Conservation (phyloP, 2,329 filamentous ascomycete species). For the Penicillium palitans region DNA sequence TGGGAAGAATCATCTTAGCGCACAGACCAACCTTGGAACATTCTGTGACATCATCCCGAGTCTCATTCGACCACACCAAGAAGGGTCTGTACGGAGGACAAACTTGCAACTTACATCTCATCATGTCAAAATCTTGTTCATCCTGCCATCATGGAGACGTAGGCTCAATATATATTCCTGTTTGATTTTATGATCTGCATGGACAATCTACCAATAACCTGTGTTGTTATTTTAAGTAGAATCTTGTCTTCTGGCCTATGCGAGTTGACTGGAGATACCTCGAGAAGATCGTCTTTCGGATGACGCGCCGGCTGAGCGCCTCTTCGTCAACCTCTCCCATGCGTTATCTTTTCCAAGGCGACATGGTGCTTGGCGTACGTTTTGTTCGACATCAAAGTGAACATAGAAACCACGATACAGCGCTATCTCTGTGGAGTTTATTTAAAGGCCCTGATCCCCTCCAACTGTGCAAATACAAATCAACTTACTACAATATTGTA, state of each 20-base stretch:
- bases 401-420: not conserved
- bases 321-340: slow-evolving; percentile 10
- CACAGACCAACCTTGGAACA: not conserved
- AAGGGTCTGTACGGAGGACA: too few species aligned
- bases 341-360: slow-evolving; percentile 6
- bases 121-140: not conserved
- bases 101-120: not conserved
- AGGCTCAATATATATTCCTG: slow-evolving; percentile 2
- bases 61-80: not conserved
- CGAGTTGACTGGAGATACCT: not conserved
- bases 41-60: not conserved
- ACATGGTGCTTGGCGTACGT: slow-evolving; percentile 23
- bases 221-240: not conserved
- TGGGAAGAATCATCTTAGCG: not conserved
- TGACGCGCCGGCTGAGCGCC: slow-evolving; percentile 22
- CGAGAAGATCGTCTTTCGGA: slow-evolving; percentile 19
- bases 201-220: not conserved
- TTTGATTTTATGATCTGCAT: not conserved
- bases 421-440: not conserved
- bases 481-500: not conserved
- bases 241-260: not conserved
- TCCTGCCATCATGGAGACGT: slow-evolving; percentile 4
- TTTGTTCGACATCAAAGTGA: not conserved
- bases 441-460: slow-evolving; percentile 2
- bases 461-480: not conserved